phyloP scores from a whole-genome alignment of 345 rosid species.

The Arabidopsis arenosa region DNA sequence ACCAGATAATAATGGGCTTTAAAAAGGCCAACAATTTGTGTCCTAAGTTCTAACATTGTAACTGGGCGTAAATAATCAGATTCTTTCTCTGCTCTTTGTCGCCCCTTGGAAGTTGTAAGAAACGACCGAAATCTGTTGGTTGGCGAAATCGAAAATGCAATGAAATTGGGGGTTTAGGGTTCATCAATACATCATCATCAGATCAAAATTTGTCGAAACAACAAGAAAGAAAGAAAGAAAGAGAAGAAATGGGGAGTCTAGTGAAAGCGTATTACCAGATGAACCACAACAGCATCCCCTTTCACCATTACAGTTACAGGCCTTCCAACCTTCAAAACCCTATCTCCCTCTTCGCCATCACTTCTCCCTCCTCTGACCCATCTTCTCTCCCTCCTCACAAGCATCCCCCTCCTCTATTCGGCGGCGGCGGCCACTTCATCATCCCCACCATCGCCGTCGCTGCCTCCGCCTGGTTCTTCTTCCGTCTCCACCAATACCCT shows the following conservation, averaged over 20 bases:
- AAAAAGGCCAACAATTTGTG: too few species aligned
- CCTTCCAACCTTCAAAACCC: conserved; percentile 42
- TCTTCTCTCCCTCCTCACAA: background rate
- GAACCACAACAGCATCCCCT: conserved; percentile 27
- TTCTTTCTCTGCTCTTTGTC: too few species aligned
- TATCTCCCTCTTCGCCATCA: conserved; percentile 45
- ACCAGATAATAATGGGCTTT: too few species aligned
- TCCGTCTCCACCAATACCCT: conserved; percentile 38
- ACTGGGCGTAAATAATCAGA: too few species aligned
- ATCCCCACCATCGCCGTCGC: conserved; percentile 43
- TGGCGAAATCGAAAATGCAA: background rate
- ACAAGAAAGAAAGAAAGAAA: background rate
- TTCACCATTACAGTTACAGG: conserved; percentile 45
- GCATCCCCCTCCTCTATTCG: conserved; percentile 21
- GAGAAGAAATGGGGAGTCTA: conserved; percentile 3
- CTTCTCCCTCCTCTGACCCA: conserved; percentile 32
- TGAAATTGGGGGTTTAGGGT: conserved; percentile 16
- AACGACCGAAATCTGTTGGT: too few species aligned
- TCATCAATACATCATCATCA: background rate
- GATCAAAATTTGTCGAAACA: conserved; percentile 12
- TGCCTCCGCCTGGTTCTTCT: conserved; percentile 48
- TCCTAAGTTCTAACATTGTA: too few species aligned
- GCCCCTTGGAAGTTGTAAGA: too few species aligned
- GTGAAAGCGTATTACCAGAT: conserved; percentile 19
- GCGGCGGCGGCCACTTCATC: conserved; percentile 39